Base-by-base conservation (phyloP, 768 basidiomycete genomes). In the Jaapia argillacea region DNA sequence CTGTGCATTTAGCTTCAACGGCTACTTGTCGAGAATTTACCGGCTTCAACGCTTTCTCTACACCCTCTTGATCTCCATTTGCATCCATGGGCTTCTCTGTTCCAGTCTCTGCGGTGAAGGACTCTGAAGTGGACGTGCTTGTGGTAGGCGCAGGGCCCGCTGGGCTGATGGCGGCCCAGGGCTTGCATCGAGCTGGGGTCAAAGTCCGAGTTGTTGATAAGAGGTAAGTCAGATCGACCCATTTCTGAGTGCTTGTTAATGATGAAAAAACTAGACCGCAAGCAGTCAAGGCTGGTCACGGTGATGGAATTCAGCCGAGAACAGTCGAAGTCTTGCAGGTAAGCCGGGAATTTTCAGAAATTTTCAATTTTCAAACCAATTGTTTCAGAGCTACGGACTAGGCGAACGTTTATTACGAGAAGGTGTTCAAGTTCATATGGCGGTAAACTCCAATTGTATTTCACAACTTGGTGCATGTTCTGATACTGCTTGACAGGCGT, bases 151-250 rank as follows among this genome's bases (percentile, higher is more conserved):
- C 79, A 3, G 79, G 78, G 5, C 72, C 71, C 3, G 64, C 70
- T 1, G 75, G 85, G 2, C 57, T 85, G 3, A 84, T 87, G 81
- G 80, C 77, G 46, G 75, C 74, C 21, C 78, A 80, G 54, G 79
- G 71, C 3, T 67, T 84, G 25, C 71, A 68, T 5, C 68, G 54
- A 35, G 74, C 75, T 6, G 78, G 79, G 0, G 60, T 81, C 24
- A 68, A 71, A 25, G 74, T 80, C 20, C 66, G 73, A 5, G 72
- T 84, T 28, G 56, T 84, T 31, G 81, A 84, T 54, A 62, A 77
- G 56, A 63, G 75, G 76, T 72, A 36, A 7, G 57, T 38, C n/a
- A n/a, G 23, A 6, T 42, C 21, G 13, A 16, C 6, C 16, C 28
- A 24, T 16, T 2, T 36, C 28, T n/a, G 6, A 7, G 6, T 39